phyloP scores from a whole-genome alignment of 208 protist genomes.

The Tritrichomonas foetus region DNA sequence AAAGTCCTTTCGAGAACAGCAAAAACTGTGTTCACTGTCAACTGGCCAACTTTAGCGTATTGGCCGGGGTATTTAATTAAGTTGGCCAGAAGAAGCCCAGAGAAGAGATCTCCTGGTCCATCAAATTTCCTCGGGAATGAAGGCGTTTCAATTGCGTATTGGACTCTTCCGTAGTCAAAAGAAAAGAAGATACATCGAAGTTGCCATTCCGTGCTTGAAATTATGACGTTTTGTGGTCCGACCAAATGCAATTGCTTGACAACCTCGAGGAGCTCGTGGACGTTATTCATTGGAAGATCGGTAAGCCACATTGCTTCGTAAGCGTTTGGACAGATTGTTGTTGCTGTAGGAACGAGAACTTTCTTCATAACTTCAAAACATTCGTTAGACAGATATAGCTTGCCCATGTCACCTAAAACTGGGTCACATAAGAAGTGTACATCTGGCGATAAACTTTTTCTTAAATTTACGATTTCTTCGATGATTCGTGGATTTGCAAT shows the following conservation, averaged over 20 bases:
- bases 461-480: not conserved
- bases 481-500: not conserved
- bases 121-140: not conserved
- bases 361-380: not conserved
- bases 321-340: not conserved
- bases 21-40: not conserved
- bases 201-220: not conserved
- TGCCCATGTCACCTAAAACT: not conserved
- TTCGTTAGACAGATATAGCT: not conserved
- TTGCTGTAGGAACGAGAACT: not conserved
- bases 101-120: not conserved
- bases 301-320: not conserved
- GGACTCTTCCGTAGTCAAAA: not conserved
- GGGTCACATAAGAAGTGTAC: slow-evolving; percentile 13
- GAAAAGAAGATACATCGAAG: not conserved
- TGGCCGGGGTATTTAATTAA: not conserved
- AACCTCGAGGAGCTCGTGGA: not conserved
- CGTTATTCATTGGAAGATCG: not conserved
- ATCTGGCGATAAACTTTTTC: not conserved
- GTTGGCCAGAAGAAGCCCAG: not conserved
- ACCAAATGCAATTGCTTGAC: not conserved
- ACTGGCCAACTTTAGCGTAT: not conserved
- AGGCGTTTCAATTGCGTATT: not conserved
- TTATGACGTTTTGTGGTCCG: not conserved
- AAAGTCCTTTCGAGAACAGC: not conserved